Evolutionary conservation across 2,329 filamentous ascomycete genomes (phyloP).

Genomic region (Sporothrix curviconia): DNA sequence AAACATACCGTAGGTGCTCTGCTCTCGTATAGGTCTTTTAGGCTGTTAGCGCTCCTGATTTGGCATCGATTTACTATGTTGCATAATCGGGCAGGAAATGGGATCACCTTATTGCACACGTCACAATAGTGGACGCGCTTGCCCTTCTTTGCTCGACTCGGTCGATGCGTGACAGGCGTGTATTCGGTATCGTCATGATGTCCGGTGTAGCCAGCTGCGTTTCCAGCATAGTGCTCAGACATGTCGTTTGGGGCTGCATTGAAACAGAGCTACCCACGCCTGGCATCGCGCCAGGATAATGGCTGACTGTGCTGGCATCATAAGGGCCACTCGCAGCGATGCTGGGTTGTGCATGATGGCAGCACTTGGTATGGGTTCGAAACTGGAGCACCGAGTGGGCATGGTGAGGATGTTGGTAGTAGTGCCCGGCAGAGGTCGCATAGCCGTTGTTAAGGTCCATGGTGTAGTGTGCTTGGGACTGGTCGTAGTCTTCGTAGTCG

Average conservation of each 20-base stretch:
- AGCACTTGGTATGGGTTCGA: not conserved
- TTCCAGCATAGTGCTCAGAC: not conserved
- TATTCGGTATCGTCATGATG: not conserved
- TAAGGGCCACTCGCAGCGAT: not conserved
- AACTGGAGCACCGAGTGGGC: not conserved
- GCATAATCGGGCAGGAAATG: slow-evolving; percentile 19
- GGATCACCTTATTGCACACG: slow-evolving; percentile 11
- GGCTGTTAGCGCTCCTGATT: slow-evolving; percentile 22
- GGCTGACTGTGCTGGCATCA: not conserved
- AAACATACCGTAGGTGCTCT: slow-evolving; percentile 22
- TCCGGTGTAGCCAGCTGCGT: not conserved
- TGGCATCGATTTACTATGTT: not conserved
- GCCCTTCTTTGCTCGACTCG: slow-evolving; percentile 18
- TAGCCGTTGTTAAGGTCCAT: not conserved
- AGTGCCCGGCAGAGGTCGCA: not conserved
- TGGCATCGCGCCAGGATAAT: not conserved
- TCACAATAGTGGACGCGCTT: slow-evolving; percentile 17
- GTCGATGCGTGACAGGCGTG: slow-evolving; percentile 13
- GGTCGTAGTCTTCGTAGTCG: not conserved
- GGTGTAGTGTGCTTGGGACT: not conserved
- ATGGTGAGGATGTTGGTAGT: not conserved
- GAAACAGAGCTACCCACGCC: not conserved
- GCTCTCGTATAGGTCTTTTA: slow-evolving; percentile 8
- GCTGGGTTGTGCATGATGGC: not conserved
- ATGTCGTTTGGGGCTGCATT: not conserved